Percentiles rank a stretch among this genome's conserved stretches.
phyloP scores from a whole-genome alignment of 805 yeast genomes.

The Nakazawaea pomicola region DNA sequence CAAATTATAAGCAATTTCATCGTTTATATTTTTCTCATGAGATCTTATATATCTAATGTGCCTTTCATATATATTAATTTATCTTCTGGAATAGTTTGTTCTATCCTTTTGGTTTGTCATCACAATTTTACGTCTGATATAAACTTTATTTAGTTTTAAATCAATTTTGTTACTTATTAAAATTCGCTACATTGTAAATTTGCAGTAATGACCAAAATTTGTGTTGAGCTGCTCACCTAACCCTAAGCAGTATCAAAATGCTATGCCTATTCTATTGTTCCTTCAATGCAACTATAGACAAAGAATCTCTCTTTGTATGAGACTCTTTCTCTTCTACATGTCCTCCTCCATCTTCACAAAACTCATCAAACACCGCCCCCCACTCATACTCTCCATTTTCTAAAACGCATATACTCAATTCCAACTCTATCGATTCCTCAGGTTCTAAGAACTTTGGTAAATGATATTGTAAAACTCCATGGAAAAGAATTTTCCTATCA shows the following conservation, averaged over 20 bases:
- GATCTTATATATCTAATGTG: slow-evolving; percentile 8
- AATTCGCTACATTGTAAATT: no score
- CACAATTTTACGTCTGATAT: not conserved
- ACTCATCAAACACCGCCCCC: slow-evolving; percentile 57
- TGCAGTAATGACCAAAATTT: no score
- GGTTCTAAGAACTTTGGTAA: slow-evolving; percentile 37
- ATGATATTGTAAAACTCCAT: slow-evolving; percentile 66
- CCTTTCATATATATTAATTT: slow-evolving; percentile 4
- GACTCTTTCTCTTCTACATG: slow-evolving; percentile 3
- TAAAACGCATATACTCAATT: slow-evolving; percentile 57
- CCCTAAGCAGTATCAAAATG: no score
- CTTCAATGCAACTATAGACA: slow-evolving; percentile 4
- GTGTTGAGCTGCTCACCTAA: no score
- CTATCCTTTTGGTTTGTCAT: not conserved
- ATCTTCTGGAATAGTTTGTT: slow-evolving; percentile 5
- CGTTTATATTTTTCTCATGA: slow-evolving; percentile 4
- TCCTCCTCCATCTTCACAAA: slow-evolving; percentile 21
- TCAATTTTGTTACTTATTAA: slow-evolving; percentile 9
- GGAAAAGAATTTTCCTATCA: slow-evolving; percentile 59
- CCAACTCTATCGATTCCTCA: slow-evolving; percentile 35
- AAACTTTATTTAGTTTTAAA: slow-evolving; percentile 2
- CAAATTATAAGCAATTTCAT: slow-evolving; percentile 52
- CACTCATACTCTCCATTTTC: slow-evolving; percentile 82
- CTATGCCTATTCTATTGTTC: no score
- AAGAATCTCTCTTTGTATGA: slow-evolving; percentile 6